Percentiles rank a stretch among this genome's conserved stretches.
These are phyloP conservation scores for Mollisiaceae sp. DNA, from an alignment of 2,329 filamentous ascomycete species.

Conservation along the genomic window DNA sequence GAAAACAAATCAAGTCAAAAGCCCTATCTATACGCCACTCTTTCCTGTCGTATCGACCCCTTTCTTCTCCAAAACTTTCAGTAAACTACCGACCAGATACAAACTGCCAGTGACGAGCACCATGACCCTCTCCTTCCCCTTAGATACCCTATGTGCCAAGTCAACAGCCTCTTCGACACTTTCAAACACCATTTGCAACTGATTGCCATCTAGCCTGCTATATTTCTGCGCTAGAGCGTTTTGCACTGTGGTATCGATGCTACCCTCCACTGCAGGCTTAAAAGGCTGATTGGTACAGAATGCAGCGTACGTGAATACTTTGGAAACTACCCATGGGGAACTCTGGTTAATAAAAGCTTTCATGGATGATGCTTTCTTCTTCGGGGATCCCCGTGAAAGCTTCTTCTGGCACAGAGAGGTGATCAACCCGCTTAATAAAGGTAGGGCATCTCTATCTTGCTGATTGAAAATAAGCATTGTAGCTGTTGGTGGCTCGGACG, in stretches of 20 bases:
- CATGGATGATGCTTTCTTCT: not conserved
- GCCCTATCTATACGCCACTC: too few species aligned
- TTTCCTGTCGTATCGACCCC: not conserved
- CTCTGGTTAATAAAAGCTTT: too few species aligned
- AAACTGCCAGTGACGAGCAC: slow-evolving; percentile 83
- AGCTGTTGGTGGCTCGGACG: slow-evolving; percentile 29
- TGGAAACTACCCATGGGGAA: too few species aligned
- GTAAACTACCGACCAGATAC: slow-evolving; percentile 79
- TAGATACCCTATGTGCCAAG: slow-evolving; percentile 46
- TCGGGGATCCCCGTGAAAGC: not conserved
- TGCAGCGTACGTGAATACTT: slow-evolving; percentile 71
- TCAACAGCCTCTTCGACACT: slow-evolving; percentile 75
- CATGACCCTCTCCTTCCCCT: slow-evolving; percentile 52
- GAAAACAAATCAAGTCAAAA: not conserved
- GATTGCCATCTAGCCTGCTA: slow-evolving; percentile 56
- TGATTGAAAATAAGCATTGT: slow-evolving; percentile 85
- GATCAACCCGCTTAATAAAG: slow-evolving; percentile 68
- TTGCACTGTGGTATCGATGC: slow-evolving; percentile 68
- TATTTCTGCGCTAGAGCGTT: slow-evolving; percentile 66
- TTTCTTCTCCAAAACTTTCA: slow-evolving; percentile 63
- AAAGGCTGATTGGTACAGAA: slow-evolving; percentile 81
- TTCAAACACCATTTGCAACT: slow-evolving; percentile 57
- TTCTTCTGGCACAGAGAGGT: slow-evolving; percentile 51
- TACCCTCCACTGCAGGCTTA: slow-evolving; percentile 44
- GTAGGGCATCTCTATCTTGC: slow-evolving; percentile 77